Base-by-base conservation (phyloP, 805 yeast genomes). In the Kuraishia hungarica region DNA sequence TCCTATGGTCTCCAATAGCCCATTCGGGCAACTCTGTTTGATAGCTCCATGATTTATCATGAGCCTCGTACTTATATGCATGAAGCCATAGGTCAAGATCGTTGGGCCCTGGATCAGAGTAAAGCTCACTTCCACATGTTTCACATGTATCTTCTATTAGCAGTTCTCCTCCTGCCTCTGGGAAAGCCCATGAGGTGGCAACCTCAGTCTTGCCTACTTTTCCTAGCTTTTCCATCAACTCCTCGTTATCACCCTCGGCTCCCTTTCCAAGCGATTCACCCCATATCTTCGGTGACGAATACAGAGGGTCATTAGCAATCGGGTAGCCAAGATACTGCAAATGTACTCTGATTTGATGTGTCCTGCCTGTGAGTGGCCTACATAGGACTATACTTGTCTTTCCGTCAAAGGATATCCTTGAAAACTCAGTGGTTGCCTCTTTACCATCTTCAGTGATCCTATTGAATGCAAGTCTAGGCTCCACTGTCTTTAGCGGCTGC, bases 341-440 rank as follows among this genome's bases (percentile, higher is more conserved):
- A 72, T 94, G 99, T 0, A 94, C 96, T 57, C 99, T 75, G 53
- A 94, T 91, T 67, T 93, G 99, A 68, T 93, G 99, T 0, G 97
- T 90, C 64, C 99, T 77, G 0, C 99, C 99, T 0, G 99, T 93
- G 19, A 79, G 71, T 1, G 99, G 99, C 60, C 75, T 79, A 69
- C 98, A 93, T 57, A 82, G 76, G 2, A 94, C 97, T 26, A 94
- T 76, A 54, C 89, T 82, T 62, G 74, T 61, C 48, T 76, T 64
- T 1, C 87, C 80, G 69, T 92, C 89, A 63, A 78, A 88, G n/a
- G 87, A 78, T 0, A 87, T 71, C 51, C 88, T 75, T 56, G 67
- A 72, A 69, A 93, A 94, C 15, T 73, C 67, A 0, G 99, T 94
- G 53, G 69, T 78, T 6, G 97, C 92, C 19, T 81, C 83, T 62